A percentile compares a stretch with the other conserved stretches of the same genome.
phyloP scores from a whole-genome alignment of 1,284 basidiomycete genomes.

The Leccinum subspadiceum region DNA sequence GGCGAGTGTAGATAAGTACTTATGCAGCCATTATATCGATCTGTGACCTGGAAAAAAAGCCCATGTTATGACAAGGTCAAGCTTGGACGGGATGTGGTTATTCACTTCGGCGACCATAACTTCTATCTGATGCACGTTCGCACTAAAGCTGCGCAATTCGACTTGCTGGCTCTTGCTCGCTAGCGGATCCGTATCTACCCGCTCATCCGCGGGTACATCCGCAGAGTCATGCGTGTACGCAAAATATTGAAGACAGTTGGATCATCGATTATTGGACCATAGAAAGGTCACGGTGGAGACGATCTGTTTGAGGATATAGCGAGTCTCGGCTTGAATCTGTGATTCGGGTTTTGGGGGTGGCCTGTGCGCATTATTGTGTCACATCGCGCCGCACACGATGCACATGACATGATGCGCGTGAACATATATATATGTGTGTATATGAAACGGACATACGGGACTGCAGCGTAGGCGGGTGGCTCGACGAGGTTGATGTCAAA shows the following conservation, averaged over 20 bases:
- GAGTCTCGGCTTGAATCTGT: slow-evolving; percentile 96
- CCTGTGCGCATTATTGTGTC: slow-evolving; percentile 29
- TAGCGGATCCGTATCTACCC: slow-evolving; percentile 94
- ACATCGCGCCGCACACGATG: neutral
- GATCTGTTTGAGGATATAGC: slow-evolving; percentile 98
- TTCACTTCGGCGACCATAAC: slow-evolving; percentile 90
- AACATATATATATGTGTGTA: neutral
- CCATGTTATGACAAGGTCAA: too few relatives aligned
- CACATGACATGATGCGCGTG: neutral
- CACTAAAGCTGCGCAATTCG: slow-evolving; percentile 86
- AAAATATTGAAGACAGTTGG: slow-evolving; percentile 89
- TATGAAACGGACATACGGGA: slow-evolving; percentile 41
- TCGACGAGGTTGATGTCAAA: slow-evolving; percentile 90
- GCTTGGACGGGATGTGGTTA: slow-evolving; percentile 35
- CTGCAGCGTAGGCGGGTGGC: slow-evolving; percentile 45
- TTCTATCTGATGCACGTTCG: slow-evolving; percentile 87
- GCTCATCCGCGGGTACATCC: slow-evolving; percentile 86
- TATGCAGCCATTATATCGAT: too few relatives aligned
- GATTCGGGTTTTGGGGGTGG: slow-evolving; percentile 72
- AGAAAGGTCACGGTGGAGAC: slow-evolving; percentile 95
- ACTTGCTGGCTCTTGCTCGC: slow-evolving; percentile 96
- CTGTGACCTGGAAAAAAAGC: too few relatives aligned
- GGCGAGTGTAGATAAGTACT: too few relatives aligned
- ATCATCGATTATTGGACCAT: slow-evolving; percentile 83
- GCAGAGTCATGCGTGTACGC: slow-evolving; percentile 89